Percentiles rank a stretch among this genome's conserved stretches.
These are phyloP conservation scores for Prinsepia uniflora DNA, from an alignment of 306 rosid genomes.

Conservation along the genomic window DNA sequence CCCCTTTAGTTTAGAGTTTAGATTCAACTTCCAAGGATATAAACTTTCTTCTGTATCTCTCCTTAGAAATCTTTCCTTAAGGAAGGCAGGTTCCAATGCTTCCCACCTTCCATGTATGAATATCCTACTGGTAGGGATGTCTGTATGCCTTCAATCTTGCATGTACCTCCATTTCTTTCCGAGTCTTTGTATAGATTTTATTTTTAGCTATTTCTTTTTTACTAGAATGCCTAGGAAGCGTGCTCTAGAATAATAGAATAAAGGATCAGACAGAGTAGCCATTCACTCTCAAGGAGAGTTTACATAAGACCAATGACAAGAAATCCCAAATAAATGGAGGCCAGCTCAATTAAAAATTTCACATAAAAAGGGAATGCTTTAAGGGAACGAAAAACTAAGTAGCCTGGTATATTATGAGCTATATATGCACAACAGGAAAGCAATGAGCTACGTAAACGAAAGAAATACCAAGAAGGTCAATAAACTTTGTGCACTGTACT, in stretches of 20 bases:
- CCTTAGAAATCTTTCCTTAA: not conserved
- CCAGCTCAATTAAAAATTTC: not conserved
- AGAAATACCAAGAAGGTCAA: slow-evolving; percentile 84
- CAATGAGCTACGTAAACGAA: slow-evolving; percentile 24
- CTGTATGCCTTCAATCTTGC: not conserved
- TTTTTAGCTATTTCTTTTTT: not conserved
- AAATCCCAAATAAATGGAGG: not conserved
- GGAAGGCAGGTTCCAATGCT: not conserved
- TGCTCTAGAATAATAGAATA: no score
- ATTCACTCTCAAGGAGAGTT: not conserved
- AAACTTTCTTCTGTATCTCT: not conserved
- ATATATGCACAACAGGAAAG: not conserved
- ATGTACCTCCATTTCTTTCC: not conserved
- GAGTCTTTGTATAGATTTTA: not conserved
- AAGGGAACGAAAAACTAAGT: no score
- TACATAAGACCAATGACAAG: not conserved
- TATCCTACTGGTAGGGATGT: not conserved
- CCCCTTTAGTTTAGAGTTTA: not conserved
- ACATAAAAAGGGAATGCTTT: not conserved
- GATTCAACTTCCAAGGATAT: not conserved
- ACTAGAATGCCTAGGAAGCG: not conserved
- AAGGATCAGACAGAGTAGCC: not conserved
- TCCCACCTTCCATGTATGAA: not conserved
- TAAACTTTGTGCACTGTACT: slow-evolving; percentile 89
- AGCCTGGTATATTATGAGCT: not conserved